phyloP scores from a whole-genome alignment of 2,329 filamentous ascomycete species.

The Talaromyces islandicus region DNA sequence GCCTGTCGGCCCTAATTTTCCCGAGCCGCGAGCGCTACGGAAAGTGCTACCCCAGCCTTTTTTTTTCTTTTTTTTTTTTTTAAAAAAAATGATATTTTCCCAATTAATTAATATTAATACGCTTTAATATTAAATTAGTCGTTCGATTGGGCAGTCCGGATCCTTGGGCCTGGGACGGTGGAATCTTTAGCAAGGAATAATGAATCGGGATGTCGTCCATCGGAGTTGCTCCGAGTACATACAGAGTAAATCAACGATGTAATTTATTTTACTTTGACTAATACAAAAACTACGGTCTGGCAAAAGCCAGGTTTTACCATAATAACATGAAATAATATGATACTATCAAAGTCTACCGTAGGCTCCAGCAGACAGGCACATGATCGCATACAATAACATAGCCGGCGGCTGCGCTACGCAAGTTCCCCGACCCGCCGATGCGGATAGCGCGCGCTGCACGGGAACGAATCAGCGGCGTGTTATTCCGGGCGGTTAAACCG shows the following conservation, averaged over 20 bases:
- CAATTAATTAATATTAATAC: neutral
- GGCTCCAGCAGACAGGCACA: neutral
- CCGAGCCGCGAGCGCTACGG: neutral
- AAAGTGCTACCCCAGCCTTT: too few species aligned
- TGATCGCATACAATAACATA: neutral
- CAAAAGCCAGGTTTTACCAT: neutral
- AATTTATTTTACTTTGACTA: neutral
- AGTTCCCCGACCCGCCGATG: neutral
- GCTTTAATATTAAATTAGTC: neutral
- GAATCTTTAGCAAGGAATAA: neutral
- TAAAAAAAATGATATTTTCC: too few species aligned
- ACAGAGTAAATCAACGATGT: neutral
- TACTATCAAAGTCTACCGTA: too few species aligned
- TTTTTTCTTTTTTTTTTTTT: too few species aligned
- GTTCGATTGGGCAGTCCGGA: neutral
- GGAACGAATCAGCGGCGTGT: neutral
- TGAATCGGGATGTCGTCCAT: neutral
- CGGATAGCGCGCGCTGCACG: neutral
- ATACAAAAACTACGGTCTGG: too few species aligned
- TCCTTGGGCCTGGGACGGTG: neutral
- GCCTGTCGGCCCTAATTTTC: neutral
- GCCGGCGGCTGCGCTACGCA: neutral
- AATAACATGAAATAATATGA: neutral
- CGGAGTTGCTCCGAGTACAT: neutral
- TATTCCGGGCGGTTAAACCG: too few species aligned